Percentiles rank a stretch among this genome's conserved stretches.
Evolutionary conservation across 2,329 filamentous ascomycete genomes (phyloP).

Genomic region (Colletotrichum eremochloae): DNA sequence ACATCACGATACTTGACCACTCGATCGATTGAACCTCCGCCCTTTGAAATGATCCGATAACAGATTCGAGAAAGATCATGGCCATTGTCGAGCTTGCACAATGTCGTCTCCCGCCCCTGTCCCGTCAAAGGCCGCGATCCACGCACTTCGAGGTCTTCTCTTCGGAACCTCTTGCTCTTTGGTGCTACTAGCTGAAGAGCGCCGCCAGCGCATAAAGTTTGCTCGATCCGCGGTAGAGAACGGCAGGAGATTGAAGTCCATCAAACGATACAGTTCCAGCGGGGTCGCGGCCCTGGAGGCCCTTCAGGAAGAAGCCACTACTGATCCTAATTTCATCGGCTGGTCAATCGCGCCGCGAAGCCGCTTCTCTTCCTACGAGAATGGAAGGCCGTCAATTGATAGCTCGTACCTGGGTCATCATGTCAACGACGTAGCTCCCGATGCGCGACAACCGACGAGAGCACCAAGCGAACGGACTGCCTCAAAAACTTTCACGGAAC

Average conservation of each 20-base stretch:
- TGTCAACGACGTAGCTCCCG: constrained; percentile 25
- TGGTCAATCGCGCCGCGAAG: constrained; percentile 45
- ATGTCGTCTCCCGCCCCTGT: constrained; percentile 64
- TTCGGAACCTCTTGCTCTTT: constrained; percentile 71
- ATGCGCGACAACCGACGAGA: constrained; percentile 23
- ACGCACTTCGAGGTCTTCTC: constrained; percentile 67
- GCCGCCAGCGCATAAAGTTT: constrained; percentile 66
- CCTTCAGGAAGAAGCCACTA: constrained; percentile 45
- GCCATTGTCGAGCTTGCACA: constrained; percentile 36
- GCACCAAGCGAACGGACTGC: constrained; percentile 11
- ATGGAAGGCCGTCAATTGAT: neutral
- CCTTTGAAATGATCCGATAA: constrained; percentile 30
- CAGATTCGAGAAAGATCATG: constrained; percentile 33
- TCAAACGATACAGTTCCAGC: constrained; percentile 48
- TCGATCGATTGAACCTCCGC: neutral
- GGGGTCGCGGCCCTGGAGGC: constrained; percentile 36
- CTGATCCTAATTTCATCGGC: constrained; percentile 43
- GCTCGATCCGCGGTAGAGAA: constrained; percentile 65
- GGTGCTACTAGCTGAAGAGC: constrained; percentile 68
- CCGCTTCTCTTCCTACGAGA: constrained; percentile 8
- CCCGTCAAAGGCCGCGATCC: constrained; percentile 68
- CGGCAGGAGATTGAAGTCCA: constrained; percentile 63
- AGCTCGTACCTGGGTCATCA: constrained; percentile 17
- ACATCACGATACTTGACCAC: constrained; percentile 1
- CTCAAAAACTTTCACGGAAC: neutral